Evolutionary conservation across 495 filamentous ascomycete genomes (phyloP).

Genomic region (Penicillium steckii): DNA sequence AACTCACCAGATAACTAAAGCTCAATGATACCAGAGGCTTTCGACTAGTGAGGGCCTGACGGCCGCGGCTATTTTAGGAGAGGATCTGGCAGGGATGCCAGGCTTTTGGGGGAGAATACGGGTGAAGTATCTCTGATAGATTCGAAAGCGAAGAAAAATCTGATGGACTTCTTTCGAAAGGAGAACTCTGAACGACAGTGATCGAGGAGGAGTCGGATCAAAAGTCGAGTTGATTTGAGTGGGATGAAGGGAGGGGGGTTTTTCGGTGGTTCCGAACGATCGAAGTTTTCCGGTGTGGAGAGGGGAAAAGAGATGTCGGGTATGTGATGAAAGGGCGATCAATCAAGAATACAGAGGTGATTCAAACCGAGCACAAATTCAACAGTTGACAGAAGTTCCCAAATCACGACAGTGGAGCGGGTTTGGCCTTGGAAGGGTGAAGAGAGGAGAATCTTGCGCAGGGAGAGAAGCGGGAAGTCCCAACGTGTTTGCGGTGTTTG

Average conservation of each 20-base stretch:
- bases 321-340: slow-evolving; percentile 3
- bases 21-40: slow-evolving; percentile 26
- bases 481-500: slow-evolving; percentile 31
- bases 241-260: slow-evolving; percentile 20
- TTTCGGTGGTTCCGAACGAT: slow-evolving; percentile 11
- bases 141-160: not conserved
- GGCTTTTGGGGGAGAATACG: slow-evolving; percentile 11
- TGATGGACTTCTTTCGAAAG: slow-evolving; percentile 1
- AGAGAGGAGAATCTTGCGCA: slow-evolving; percentile 29
- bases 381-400: not conserved
- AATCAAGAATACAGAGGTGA: slow-evolving; percentile 17
- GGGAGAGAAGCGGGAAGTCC: slow-evolving; percentile 28
- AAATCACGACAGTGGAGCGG: slow-evolving; percentile 7
- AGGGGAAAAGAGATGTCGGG: too few relatives aligned
- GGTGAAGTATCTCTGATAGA: slow-evolving; percentile 8
- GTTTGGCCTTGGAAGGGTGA: slow-evolving; percentile 12
- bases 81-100: slow-evolving; percentile 32
- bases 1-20: slow-evolving; percentile 3
- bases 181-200: slow-evolving; percentile 5
- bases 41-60: slow-evolving; percentile 19
- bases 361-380: not conserved
- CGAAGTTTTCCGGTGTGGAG: slow-evolving; percentile 19
- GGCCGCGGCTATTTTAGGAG: slow-evolving; percentile 19
- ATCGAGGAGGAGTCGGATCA: slow-evolving; percentile 2
- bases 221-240: slow-evolving; percentile 13